phyloP scores from a whole-genome alignment of 805 yeast species.

The Metschnikowia gruessii region DNA sequence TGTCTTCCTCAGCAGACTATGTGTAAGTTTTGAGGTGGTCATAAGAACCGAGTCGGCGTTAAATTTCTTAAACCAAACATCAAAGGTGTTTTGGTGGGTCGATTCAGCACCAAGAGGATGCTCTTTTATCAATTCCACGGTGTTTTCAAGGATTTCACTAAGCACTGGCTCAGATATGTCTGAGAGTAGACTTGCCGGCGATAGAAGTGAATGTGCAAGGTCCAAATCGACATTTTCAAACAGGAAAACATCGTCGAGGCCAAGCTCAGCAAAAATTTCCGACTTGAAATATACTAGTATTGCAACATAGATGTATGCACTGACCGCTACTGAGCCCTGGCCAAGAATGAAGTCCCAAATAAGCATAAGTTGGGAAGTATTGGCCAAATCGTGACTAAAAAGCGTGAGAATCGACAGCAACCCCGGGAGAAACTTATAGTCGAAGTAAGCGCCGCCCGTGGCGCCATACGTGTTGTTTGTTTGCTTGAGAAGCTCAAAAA shows the following conservation, averaged over 20 bases:
- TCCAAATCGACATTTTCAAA: slow-evolving; percentile 29
- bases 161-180: slow-evolving; percentile 28
- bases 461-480: slow-evolving; percentile 25
- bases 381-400: slow-evolving; percentile 67
- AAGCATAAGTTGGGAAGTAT: slow-evolving; percentile 46
- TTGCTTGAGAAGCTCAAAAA: slow-evolving; percentile 44
- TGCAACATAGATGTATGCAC: slow-evolving; percentile 61
- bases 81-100: slow-evolving; percentile 24
- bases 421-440: slow-evolving; percentile 49
- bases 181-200: slow-evolving; percentile 32
- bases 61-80: slow-evolving; percentile 35
- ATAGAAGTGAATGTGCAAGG: slow-evolving; percentile 33
- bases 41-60: slow-evolving; percentile 33
- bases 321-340: slow-evolving; percentile 50
- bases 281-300: slow-evolving; percentile 47
- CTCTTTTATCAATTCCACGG: slow-evolving; percentile 26
- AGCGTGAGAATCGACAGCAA: slow-evolving; percentile 75
- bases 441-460: slow-evolving; percentile 29
- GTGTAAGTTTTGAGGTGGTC: slow-evolving; percentile 27
- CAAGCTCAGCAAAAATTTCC: slow-evolving; percentile 34
- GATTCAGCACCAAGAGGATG: slow-evolving; percentile 24
- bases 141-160: slow-evolving; percentile 24
- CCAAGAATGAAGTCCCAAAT: slow-evolving; percentile 71
- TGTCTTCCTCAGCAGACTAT: background rate
- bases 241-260: slow-evolving; percentile 9